Conservation (phyloP, 495 filamentous ascomycete genomes). For the Tuber indicum region DNA sequence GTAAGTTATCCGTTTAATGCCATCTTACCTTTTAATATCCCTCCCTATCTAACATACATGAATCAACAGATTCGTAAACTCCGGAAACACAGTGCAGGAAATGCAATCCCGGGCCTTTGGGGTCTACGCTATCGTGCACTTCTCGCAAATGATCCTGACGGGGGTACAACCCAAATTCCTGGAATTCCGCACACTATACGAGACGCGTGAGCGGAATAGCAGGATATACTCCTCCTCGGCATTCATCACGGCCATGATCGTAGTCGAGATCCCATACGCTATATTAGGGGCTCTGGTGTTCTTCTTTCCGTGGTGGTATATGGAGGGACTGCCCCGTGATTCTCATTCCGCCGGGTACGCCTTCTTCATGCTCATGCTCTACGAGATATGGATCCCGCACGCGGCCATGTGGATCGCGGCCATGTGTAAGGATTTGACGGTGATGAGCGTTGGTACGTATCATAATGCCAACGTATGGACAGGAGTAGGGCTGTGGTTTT, state of each 20-base stretch:
- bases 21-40: neutral
- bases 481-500: neutral
- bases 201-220: conserved; percentile 75
- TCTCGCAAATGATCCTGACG: conserved; percentile 52
- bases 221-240: conserved; percentile 78
- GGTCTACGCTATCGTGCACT: conserved; percentile 36
- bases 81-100: conserved; percentile 35
- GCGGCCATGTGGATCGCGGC: conserved; percentile 40
- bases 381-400: conserved; percentile 45
- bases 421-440: conserved; percentile 37
- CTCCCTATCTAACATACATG: neutral
- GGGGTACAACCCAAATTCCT: conserved; percentile 71
- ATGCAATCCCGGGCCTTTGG: conserved; percentile 41
- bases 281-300: conserved; percentile 61
- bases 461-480: neutral
- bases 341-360: conserved; percentile 64
- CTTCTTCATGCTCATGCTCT: conserved; percentile 75
- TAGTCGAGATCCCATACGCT: conserved; percentile 72
- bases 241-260: conserved; percentile 72
- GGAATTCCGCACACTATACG: conserved; percentile 68
- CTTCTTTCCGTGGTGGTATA: conserved; percentile 75
- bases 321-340: conserved; percentile 68
- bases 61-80: conserved; percentile 29
- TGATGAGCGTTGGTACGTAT: conserved; percentile 34
- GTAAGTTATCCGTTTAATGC: conserved; percentile 12